phyloP scores from a whole-genome alignment of 73 alveolate species.

The Urostyla sp. region DNA sequence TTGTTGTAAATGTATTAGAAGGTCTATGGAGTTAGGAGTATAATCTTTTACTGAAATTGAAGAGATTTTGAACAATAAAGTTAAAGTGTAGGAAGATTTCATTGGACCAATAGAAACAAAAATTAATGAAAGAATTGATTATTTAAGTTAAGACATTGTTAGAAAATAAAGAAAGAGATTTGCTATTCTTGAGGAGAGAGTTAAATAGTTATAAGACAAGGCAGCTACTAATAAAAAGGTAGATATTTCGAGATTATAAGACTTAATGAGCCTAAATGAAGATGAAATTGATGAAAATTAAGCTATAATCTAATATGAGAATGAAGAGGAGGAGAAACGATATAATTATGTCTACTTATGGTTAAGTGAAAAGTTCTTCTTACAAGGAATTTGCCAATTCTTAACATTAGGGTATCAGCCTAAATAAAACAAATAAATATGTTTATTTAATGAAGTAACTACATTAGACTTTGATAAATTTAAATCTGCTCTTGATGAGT shows the following conservation, averaged over 20 bases:
- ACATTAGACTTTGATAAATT: conserved; percentile 44
- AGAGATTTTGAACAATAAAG: conserved; percentile 15
- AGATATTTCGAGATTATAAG: conserved; percentile 18
- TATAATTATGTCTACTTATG: conserved; percentile 20
- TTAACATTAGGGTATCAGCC: conserved; percentile 27
- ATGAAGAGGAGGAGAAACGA: conserved; percentile 41
- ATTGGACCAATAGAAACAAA: conserved; percentile 32
- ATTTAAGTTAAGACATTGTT: conserved; percentile 60
- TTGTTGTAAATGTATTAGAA: conserved; percentile 87
- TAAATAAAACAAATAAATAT: conserved; percentile 13
- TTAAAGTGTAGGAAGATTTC: conserved; percentile 23
- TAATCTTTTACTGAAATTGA: conserved; percentile 60
- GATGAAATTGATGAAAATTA: conserved; percentile 50
- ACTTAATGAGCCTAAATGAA: conserved; percentile 25
- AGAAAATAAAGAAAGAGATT: conserved; percentile 60
- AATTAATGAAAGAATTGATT: conserved; percentile 39
- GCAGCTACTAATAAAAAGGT: conserved; percentile 33
- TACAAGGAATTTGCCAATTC: conserved; percentile 46
- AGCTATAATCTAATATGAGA: conserved; percentile 28
- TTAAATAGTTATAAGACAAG: conserved; percentile 54
- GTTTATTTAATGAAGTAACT: conserved; percentile 36
- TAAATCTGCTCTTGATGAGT: conserved; percentile 43
- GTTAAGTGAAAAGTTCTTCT: conserved; percentile 48
- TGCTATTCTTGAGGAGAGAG: conserved; percentile 62
- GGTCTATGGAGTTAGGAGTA: conserved; percentile 83